A percentile compares a stretch with the other conserved stretches of the same genome.
phyloP scores from a whole-genome alignment of 306 rosid species.

The Cicer judaicum region DNA sequence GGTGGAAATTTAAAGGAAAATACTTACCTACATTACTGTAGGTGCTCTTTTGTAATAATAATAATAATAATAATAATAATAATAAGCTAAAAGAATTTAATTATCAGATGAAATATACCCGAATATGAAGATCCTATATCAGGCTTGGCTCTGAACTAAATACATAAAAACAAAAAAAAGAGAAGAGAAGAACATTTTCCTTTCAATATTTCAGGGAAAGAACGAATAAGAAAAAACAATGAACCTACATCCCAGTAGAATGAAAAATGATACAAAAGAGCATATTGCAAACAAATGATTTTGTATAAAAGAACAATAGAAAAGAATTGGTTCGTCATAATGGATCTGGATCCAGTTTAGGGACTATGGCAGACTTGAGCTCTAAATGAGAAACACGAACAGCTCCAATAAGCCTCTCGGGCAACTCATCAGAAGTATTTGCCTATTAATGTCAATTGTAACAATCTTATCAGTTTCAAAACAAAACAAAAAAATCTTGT shows the following conservation, averaged over 20 bases:
- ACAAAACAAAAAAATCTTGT: conserved; percentile 13
- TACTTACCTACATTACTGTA: too few species aligned
- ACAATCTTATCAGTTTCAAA: not conserved
- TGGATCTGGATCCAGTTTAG: conserved; percentile 77
- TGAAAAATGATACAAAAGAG: conserved; percentile 48
- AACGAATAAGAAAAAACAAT: conserved; percentile 48
- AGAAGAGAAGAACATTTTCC: not conserved
- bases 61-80: too few species aligned
- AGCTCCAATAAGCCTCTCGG: conserved; percentile 94
- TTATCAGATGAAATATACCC: conserved; percentile 35
- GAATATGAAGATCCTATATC: conserved; percentile 34
- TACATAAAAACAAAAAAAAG: not conserved
- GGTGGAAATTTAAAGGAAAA: too few species aligned
- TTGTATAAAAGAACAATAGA: conserved; percentile 48
- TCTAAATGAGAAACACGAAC: conserved; percentile 89
- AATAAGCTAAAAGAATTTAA: too few species aligned
- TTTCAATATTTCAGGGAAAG: conserved; percentile 44
- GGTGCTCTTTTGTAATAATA: too few species aligned
- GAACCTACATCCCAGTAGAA: conserved; percentile 53
- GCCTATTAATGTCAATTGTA: conserved; percentile 61
- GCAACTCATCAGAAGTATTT: conserved; percentile 85
- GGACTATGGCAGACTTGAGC: conserved; percentile 74
- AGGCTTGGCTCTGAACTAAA: conserved; percentile 44
- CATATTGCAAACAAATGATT: conserved; percentile 60
- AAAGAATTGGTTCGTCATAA: conserved; percentile 48